Evolutionary conservation across 768 basidiomycete species (phyloP), one percentile per base, ranked within the genome.

Genomic region (Lyophyllum semitale): DNA sequence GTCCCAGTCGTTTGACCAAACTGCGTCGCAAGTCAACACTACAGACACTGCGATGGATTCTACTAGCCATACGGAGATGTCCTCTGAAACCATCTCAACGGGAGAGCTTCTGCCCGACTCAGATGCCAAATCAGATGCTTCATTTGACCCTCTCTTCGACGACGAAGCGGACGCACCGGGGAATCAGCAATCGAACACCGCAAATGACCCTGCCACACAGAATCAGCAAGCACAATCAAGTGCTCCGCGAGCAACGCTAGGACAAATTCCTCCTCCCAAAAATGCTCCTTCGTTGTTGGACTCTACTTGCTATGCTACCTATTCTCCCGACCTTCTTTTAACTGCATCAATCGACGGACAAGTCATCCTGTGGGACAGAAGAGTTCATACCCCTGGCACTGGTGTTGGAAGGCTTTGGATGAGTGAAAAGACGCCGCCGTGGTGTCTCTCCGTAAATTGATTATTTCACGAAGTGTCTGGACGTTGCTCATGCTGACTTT

Each of bases 271-370:
- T 13, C 78, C 83, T 22, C 87, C 89, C 0, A 91, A 88, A 66
- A 88, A 87, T 57, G 88, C 88, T 7, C 89, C 89, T 25, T 89
- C 91, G 0, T 71, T 92, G 18, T 73, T 97, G 30, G 84, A 90
- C 59, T 72, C 82, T 0, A 66, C 76, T 9, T 75, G 74, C 11
- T 93, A 87, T 61, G 67, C 79, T 12, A 72, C 78, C 11, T 91
- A 85, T 70, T 95, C 94, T 8, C 74, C 87, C 8, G 93, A 98
- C 66, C 66, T 96, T 18, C 71, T 98, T 25, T 81, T 99, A 83
- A 94, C 92, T 9, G 87, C 91, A 27, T 88, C 86, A 8, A 89
- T 96, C 61, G 95, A 98, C 63, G 96, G 97, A 1, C 91, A 95
- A 66, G 83, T 98, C 15, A 82, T 95, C 44, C 69, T 99, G 12